phyloP scores from a whole-genome alignment of 1,139 yeast genomes.

The Debaryomyces fabryi region DNA sequence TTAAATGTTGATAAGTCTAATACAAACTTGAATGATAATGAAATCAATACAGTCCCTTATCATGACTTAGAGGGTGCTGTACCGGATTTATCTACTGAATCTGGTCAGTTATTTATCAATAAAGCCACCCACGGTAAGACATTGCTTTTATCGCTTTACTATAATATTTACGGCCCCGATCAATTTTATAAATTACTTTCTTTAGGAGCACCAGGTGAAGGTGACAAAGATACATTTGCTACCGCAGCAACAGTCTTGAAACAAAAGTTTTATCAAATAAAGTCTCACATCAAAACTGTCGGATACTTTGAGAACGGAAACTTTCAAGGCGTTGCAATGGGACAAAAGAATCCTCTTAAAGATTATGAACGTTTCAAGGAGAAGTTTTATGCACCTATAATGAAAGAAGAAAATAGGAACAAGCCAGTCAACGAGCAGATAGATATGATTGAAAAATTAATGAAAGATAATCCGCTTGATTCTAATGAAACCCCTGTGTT shows the following conservation, averaged over 20 bases:
- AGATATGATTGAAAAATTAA: constrained; percentile 12
- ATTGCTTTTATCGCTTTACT: constrained; percentile 54
- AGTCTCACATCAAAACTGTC: constrained; percentile 32
- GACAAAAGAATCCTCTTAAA: constrained; percentile 37
- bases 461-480: constrained; percentile 20
- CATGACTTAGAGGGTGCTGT: constrained; percentile 61
- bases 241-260: constrained; percentile 57
- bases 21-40: constrained; percentile 15
- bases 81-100: constrained; percentile 64
- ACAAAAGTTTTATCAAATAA: constrained; percentile 56
- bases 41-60: constrained; percentile 25
- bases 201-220: constrained; percentile 66
- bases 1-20: constrained; percentile 10
- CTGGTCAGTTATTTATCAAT: constrained; percentile 60
- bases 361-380: constrained; percentile 28
- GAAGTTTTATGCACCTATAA: constrained; percentile 16
- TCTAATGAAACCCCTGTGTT: constrained; percentile 25
- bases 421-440: constrained; percentile 7
- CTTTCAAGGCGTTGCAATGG: constrained; percentile 46
- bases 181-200: constrained; percentile 58
- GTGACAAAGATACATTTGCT: constrained; percentile 67
- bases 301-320: constrained; percentile 32
- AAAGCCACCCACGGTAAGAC: constrained; percentile 57
- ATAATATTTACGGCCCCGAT: constrained; percentile 61
- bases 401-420: constrained; percentile 12